phyloP scores from a whole-genome alignment of 2,329 filamentous ascomycete genomes.

The Keithomyces neogunnii region DNA sequence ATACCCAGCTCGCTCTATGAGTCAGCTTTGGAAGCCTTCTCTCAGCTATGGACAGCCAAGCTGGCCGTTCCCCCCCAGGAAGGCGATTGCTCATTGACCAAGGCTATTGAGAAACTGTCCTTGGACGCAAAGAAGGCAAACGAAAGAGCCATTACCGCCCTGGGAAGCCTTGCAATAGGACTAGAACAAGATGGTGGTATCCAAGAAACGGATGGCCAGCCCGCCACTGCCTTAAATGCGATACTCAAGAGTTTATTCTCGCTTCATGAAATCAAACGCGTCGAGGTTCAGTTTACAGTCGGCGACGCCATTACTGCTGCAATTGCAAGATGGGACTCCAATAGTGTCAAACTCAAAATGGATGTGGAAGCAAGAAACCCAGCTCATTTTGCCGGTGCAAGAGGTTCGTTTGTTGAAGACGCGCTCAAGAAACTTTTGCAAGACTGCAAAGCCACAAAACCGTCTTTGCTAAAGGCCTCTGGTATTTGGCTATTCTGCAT shows the following conservation, averaged over 20 bases:
- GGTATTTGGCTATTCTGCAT: conserved; percentile 93
- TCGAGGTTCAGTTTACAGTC: conserved; percentile 83
- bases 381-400: conserved; percentile 28
- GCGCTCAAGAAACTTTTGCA: conserved; percentile 65
- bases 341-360: conserved; percentile 63
- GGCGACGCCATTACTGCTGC: conserved; percentile 80
- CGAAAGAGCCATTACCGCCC: conserved; percentile 70
- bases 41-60: conserved; percentile 38
- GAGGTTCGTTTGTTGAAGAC: conserved; percentile 34
- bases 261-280: conserved; percentile 75
- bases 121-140: conserved; percentile 69
- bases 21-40: conserved; percentile 33
- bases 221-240: conserved; percentile 34
- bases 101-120: conserved; percentile 54
- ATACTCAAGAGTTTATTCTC: conserved; percentile 63
- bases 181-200: conserved; percentile 24
- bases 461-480: conserved; percentile 80
- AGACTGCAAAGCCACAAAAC: conserved; percentile 78
- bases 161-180: conserved; percentile 69
- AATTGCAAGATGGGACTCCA: conserved; percentile 74
- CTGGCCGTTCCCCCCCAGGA: conserved; percentile 26
- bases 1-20: conserved; percentile 30
- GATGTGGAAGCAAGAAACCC: conserved; percentile 55
- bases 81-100: conserved; percentile 22
- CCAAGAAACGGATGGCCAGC: conserved; percentile 7